Base-by-base conservation (phyloP, 768 basidiomycete genomes). In the Tubosaeta sp. region DNA sequence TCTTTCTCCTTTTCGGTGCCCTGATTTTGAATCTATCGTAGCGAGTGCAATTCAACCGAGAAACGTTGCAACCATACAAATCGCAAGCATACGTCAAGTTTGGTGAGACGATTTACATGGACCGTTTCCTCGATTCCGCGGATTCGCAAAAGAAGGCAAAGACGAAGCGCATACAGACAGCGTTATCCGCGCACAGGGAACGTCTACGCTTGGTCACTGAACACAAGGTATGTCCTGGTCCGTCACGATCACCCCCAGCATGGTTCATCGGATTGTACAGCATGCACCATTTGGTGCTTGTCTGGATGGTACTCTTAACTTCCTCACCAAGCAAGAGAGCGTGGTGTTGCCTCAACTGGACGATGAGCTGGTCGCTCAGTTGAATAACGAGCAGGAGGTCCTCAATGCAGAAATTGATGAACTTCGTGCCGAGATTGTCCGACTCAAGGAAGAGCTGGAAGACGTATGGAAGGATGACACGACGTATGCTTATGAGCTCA, bases 71-170 rank as follows among this genome's bases (percentile, higher is more conserved):
- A 58, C 86, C 93, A 14, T 93, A 90, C 76, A 99, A 99, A 69
- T 93, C 91, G 6, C 95, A 99, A 64, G 93, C 92, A 4, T 95
- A 93, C 67, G 86, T 99, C 58, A 88, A 85, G 61, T 97, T 95
- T 64, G 84, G 78, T 16, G 89, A 94, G 68, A 88, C 83, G 10
- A 76, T 99, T 13, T 86, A 82, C 63, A 83, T 98, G 81, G 94
- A 97, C 68, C 85, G 97, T 13, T 99, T 95, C 74, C 74, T 95
- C 64, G 87, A 91, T 54, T 80, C 76, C 44, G 87, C 83, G 3
- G 79, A 88, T 61, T 75, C 80, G 0, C 74, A 77, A 54, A 93
- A 90, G 77, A 87, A 84, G 61, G 75, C 76, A 16, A 78, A 76
- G 41, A 84, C 88, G 1, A 90, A 88, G 56, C 72, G 72, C 22